A percentile compares a stretch with the other conserved stretches of the same genome.
These are phyloP conservation scores for Skeletonema menzelii DNA, from an alignment of 108 stramenopile genomes.

Conservation along the genomic window DNA sequence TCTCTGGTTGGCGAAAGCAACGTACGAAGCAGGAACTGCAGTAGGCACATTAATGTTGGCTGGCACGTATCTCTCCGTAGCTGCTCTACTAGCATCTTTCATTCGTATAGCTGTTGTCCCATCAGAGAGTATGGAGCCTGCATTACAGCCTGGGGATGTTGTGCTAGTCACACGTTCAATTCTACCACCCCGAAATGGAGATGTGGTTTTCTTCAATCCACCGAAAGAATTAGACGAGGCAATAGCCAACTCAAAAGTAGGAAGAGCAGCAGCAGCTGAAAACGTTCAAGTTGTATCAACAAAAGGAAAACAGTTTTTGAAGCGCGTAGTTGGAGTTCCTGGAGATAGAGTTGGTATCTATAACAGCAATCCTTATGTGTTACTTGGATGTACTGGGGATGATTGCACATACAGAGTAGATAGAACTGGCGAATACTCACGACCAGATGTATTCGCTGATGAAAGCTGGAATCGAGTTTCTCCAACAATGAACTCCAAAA, in stretches of 20 bases:
- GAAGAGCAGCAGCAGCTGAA: constrained; percentile 26
- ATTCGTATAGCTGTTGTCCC: constrained; percentile 51
- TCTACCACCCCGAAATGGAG: constrained; percentile 41
- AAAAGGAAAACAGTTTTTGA: constrained; percentile 63
- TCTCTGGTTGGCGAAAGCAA: constrained; percentile 56
- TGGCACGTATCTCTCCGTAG: constrained; percentile 36
- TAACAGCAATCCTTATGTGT: constrained; percentile 51
- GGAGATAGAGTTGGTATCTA: constrained; percentile 56
- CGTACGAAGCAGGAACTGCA: constrained; percentile 61
- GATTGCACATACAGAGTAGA: constrained; percentile 46
- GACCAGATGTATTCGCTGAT: constrained; percentile 53
- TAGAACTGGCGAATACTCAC: constrained; percentile 45
- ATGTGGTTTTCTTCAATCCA: constrained; percentile 70
- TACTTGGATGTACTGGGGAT: constrained; percentile 8
- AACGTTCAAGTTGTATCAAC: constrained; percentile 35
- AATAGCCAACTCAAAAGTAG: constrained; percentile 42
- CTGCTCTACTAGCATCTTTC: constrained; percentile 43
- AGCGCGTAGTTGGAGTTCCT: constrained; percentile 60
- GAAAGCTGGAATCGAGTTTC: constrained; percentile 57
- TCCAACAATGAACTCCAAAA: constrained; percentile 27
- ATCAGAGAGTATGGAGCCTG: constrained; percentile 55
- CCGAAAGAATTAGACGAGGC: constrained; percentile 47
- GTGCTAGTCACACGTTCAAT: constrained; percentile 57
- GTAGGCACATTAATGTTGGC: constrained; percentile 48
- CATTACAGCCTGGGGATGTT: constrained; percentile 58